Percentiles rank a stretch among this genome's conserved stretches.
Evolutionary conservation across 495 filamentous ascomycete species (phyloP).

Genomic region (Immersiella caudata): DNA sequence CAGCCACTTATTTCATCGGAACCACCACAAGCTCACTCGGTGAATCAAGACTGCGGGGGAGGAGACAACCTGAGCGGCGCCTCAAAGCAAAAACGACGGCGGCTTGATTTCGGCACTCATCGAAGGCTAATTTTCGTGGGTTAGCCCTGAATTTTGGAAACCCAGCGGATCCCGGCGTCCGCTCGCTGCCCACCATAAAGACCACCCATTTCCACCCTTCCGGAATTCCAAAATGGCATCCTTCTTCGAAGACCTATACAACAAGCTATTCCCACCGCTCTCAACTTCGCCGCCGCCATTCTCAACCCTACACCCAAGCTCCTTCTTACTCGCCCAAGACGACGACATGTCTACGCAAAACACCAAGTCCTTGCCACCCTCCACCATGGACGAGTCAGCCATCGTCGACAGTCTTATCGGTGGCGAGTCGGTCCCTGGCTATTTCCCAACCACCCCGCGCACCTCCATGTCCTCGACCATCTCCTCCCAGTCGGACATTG

Average conservation of each 20-base stretch:
- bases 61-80: not conserved
- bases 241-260: constrained; percentile 14
- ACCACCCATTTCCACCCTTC: not conserved
- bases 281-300: not conserved
- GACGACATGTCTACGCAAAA: not conserved
- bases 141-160: not conserved
- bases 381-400: constrained; percentile 15
- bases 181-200: not conserved
- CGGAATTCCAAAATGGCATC: constrained; percentile 13
- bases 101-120: not conserved
- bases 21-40: not conserved
- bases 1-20: not conserved
- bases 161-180: not conserved
- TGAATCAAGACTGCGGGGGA: not conserved
- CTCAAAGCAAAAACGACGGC: not conserved
- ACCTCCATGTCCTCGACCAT: constrained; percentile 23
- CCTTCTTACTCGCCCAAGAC: not conserved
- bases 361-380: not conserved
- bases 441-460: constrained; percentile 23
- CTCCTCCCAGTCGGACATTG: constrained; percentile 14
- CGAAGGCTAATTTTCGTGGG: not conserved
- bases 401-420: not conserved
- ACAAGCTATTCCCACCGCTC: not conserved
- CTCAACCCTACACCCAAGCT: not conserved
- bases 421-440: constrained; percentile 16